Percentiles rank a stretch among this genome's conserved stretches.
Conservation (phyloP, 1,139 yeast genomes). For the Blastobotrys capitulatus region DNA sequence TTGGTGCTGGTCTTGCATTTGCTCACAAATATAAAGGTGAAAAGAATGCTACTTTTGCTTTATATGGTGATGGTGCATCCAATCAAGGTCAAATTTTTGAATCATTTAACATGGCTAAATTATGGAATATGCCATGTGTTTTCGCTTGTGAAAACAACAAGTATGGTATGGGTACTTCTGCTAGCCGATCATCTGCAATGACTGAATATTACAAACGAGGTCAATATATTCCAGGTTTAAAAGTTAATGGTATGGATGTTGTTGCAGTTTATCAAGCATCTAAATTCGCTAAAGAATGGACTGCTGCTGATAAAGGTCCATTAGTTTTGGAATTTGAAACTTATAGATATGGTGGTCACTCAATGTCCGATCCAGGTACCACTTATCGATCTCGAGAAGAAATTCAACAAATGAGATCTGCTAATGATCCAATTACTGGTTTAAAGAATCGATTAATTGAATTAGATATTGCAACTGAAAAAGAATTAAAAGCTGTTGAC, state of each 20-base stretch:
- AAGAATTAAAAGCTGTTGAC: slow-evolving; percentile 88
- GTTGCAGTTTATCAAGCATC: slow-evolving; percentile 94
- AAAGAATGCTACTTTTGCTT: slow-evolving; percentile 75
- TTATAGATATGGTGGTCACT: slow-evolving; percentile 99
- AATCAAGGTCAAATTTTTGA: slow-evolving; percentile 99
- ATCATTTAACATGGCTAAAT: slow-evolving; percentile 97
- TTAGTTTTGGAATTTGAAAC: slow-evolving; percentile 94
- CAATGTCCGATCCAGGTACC: slow-evolving; percentile 99
- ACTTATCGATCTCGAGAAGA: slow-evolving; percentile 99
- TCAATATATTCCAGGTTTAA: slow-evolving; percentile 97
- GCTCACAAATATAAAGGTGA: slow-evolving; percentile 86
- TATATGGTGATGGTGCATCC: slow-evolving; percentile 99
- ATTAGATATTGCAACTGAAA: slow-evolving; percentile 81
- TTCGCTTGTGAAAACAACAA: slow-evolving; percentile 98
- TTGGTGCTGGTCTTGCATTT: slow-evolving; percentile 96
- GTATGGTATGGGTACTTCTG: slow-evolving; percentile 99
- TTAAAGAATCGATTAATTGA: slow-evolving; percentile 83
- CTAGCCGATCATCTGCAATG: slow-evolving; percentile 92
- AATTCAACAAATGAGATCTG: slow-evolving; percentile 98
- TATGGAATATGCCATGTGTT: slow-evolving; percentile 93
- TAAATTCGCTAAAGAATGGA: slow-evolving; percentile 95
- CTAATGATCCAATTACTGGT: slow-evolving; percentile 97
- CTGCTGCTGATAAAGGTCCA: slow-evolving; percentile 91
- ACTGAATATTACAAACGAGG: slow-evolving; percentile 98
- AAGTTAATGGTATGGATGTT: slow-evolving; percentile 98